phyloP scores from a whole-genome alignment of 2,329 filamentous ascomycete genomes.

The Macrophomina pseudophaseolina region DNA sequence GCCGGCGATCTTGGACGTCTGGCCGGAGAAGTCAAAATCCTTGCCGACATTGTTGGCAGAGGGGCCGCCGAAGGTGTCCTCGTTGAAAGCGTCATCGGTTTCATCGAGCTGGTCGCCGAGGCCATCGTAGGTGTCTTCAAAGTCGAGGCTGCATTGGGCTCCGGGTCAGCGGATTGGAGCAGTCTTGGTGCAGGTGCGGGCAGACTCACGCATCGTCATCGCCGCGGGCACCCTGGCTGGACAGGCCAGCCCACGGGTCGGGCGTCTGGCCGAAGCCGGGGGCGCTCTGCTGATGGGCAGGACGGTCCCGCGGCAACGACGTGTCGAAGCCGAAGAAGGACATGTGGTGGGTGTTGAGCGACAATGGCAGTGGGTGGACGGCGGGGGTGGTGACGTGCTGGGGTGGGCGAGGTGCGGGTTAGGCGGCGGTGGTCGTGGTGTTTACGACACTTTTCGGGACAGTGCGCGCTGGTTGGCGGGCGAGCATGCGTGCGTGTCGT shows the following conservation, averaged over 20 bases:
- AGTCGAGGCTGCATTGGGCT: conserved; percentile 68
- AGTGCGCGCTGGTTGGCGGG: conserved; percentile 29
- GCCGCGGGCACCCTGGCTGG: conserved; percentile 56
- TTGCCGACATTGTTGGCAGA: conserved; percentile 70
- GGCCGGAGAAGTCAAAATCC: conserved; percentile 96
- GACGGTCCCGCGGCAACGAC: conserved; percentile 63
- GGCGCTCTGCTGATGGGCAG: conserved; percentile 68
- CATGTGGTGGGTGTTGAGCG: conserved; percentile 58
- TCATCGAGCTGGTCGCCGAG: conserved; percentile 90
- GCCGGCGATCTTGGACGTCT: conserved; percentile 83
- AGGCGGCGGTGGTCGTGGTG: conserved; percentile 6
- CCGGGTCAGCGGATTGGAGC: conserved; percentile 51
- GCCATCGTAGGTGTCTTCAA: conserved; percentile 97
- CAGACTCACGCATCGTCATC: conserved; percentile 65
- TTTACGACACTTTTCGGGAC: conserved; percentile 29
- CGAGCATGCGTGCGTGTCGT: not conserved
- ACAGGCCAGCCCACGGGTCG: conserved; percentile 87
- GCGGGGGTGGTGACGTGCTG: conserved; percentile 28
- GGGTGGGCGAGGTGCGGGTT: conserved; percentile 15
- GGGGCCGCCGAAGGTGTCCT: conserved; percentile 79
- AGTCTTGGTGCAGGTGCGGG: conserved; percentile 26
- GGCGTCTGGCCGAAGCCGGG: conserved; percentile 81
- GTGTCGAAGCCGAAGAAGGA: conserved; percentile 92
- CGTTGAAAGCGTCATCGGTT: conserved; percentile 91
- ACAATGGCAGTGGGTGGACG: conserved; percentile 29